Evolutionary conservation across 2,329 filamentous ascomycete species (phyloP), one percentile per base, ranked within the genome.

Genomic region (Paracamarosporium sp.): DNA sequence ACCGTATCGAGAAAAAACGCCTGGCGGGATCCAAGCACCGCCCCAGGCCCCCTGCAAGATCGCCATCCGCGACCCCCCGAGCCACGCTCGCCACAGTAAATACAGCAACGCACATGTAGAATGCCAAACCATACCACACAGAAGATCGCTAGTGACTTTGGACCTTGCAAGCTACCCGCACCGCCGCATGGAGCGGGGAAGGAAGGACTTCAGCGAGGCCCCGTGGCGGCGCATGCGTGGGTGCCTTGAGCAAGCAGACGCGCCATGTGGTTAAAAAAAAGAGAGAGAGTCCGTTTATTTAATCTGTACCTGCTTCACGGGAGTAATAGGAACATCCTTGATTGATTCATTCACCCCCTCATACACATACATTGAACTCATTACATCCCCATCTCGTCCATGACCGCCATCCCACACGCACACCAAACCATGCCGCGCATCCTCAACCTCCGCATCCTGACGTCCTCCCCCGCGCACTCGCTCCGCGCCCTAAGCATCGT

Each of bases 361-460:
- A 11, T 11, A 9, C 13, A 11, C 30, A 31, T 2, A 31, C 4
- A 31, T 13, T 31, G 8, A 5, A 3, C 12, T 38, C 17, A 7
- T 15, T 38, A 2, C 8, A 11, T 5, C 17, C 17, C 35, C 4
- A n/a, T 20, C 35, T 17, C 2, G 4, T 38, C 17, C 35, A 38
- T 38, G 35, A 38, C 35, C 11, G 35, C 35, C 7, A 38, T 38
- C 35, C 8, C 35, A 7, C 7, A 38, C 13, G 15, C 11, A 38
- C 2, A 11, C 35, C 4, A 4, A n/a, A 35, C 27, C 44, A 33
- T 47, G 30, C 4, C 22, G 3, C n/a, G 28, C 44, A 53, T 71
- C 54, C 59, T 71, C 50, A 68, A 65, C 53, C 30, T 69, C 8
- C 68, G 54, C 15, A 63, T 70, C 59, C 62, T 73, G 55, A 62